Conservation (phyloP, 2,329 filamentous ascomycete genomes). For the Exophiala mesophila region DNA sequence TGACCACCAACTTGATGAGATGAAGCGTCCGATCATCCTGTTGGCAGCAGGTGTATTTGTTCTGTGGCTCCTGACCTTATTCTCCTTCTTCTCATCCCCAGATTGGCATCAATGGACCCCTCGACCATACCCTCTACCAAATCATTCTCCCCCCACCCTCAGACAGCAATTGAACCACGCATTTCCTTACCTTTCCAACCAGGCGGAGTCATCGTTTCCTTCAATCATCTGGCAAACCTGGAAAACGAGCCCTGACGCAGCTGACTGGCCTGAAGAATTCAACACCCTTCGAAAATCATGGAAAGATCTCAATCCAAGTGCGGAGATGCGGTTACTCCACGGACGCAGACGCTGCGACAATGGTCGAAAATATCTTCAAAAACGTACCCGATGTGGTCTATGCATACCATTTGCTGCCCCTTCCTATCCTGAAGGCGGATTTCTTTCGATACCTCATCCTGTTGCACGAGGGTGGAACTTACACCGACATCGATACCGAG, state of each 20-base stretch:
- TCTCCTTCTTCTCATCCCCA: background rate
- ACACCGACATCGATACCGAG: conserved; percentile 36
- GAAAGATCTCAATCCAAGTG: background rate
- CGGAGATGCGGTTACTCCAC: background rate
- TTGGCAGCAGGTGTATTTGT: background rate
- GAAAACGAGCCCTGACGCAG: background rate
- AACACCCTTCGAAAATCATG: background rate
- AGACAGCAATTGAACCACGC: background rate
- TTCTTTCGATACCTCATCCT: conserved; percentile 42
- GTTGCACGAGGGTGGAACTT: conserved; percentile 39
- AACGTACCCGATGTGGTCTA: background rate
- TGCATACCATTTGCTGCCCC: background rate
- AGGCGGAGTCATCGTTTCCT: background rate
- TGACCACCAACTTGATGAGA: no score
- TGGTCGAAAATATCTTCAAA: background rate
- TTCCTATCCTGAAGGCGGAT: conserved; percentile 40
- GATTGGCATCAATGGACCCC: no score
- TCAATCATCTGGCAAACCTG: conserved; percentile 1
- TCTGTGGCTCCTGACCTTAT: background rate
- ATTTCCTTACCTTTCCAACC: background rate
- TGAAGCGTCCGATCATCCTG: background rate
- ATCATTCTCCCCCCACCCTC: background rate
- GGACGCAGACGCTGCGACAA: background rate
- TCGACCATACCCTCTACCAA: background rate
- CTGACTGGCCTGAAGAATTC: background rate